Conservation (phyloP, 129 eudicot genomes). For the Flaveria linearis region DNA sequence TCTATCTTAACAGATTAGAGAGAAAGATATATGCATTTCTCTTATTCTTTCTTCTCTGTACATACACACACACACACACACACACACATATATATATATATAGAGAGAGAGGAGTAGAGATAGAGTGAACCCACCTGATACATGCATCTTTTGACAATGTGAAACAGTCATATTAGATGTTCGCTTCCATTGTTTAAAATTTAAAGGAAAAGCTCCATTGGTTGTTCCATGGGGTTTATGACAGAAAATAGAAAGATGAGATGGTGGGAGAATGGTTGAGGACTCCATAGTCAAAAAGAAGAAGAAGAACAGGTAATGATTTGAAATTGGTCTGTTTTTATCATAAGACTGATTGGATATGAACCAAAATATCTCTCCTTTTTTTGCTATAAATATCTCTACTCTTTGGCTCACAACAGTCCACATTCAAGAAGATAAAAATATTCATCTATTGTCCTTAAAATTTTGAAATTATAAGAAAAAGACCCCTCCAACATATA, state of each 20-base stretch:
- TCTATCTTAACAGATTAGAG: background rate
- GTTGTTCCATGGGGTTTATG: slow-evolving; percentile 37
- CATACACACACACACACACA: background rate
- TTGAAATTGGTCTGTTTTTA: slow-evolving; percentile 22
- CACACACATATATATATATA: too few relatives aligned
- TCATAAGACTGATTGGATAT: slow-evolving; percentile 23
- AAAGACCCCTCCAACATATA: background rate
- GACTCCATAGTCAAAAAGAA: slow-evolving; percentile 48
- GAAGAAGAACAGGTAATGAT: slow-evolving; percentile 9
- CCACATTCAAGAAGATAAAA: slow-evolving; percentile 23
- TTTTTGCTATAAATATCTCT: slow-evolving; percentile 28
- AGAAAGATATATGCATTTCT: background rate
- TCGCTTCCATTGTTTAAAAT: slow-evolving; percentile 46
- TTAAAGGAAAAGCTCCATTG: slow-evolving; percentile 41
- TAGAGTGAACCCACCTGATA: slow-evolving; percentile 58
- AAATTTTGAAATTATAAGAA: background rate
- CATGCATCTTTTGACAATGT: slow-evolving; percentile 84
- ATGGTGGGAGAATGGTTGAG: slow-evolving; percentile 41
- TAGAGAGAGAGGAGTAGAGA: background rate
- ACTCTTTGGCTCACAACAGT: background rate
- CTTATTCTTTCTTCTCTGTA: too few relatives aligned
- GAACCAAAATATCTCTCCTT: slow-evolving; percentile 16
- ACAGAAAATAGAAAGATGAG: slow-evolving; percentile 39
- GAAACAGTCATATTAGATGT: slow-evolving; percentile 39
- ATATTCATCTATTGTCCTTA: background rate